These are phyloP conservation scores for Flaveria sonorensis DNA, from an alignment of 129 eudicot genomes.

Conservation along the genomic window DNA sequence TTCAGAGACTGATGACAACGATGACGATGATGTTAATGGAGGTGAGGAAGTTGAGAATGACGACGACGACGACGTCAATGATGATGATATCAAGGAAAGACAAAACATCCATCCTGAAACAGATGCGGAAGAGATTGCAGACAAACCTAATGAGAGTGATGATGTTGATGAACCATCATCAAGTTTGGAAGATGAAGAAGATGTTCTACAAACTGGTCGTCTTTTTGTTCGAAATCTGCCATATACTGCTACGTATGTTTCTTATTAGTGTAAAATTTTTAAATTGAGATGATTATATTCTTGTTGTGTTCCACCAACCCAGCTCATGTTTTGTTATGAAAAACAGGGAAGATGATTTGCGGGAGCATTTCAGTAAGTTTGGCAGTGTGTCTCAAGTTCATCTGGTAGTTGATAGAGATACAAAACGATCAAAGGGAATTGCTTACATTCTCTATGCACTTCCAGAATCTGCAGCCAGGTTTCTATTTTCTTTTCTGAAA, in stretches of 20 bases:
- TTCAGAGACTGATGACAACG: conserved; percentile 57
- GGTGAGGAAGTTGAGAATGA: conserved; percentile 38
- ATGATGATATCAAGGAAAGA: conserved; percentile 15
- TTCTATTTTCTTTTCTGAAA: not conserved
- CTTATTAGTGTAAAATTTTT: not conserved
- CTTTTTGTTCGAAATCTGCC: conserved; percentile 93
- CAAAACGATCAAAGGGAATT: conserved; percentile 82
- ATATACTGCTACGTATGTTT: conserved; percentile 75
- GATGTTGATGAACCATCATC: conserved; percentile 47
- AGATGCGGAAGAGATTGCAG: conserved; percentile 33
- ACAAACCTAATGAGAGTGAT: conserved; percentile 32
- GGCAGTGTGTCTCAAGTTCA: conserved; percentile 78
- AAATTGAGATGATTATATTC: conserved; percentile 3
- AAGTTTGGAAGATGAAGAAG: conserved; percentile 48
- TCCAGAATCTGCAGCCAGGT: conserved; percentile 97
- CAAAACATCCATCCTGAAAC: conserved; percentile 21
- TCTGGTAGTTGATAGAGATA: conserved; percentile 84
- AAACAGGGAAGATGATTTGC: conserved; percentile 86
- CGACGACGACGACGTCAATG: conserved; percentile 21
- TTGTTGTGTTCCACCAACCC: not conserved
- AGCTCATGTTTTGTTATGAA: conserved; percentile 16
- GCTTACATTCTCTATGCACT: conserved; percentile 70
- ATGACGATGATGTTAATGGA: conserved; percentile 41
- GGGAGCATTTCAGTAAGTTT: conserved; percentile 64
- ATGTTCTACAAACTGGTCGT: conserved; percentile 68